Conservation (phyloP, 768 basidiomycete species). For the Pleurotus djamor region DNA sequence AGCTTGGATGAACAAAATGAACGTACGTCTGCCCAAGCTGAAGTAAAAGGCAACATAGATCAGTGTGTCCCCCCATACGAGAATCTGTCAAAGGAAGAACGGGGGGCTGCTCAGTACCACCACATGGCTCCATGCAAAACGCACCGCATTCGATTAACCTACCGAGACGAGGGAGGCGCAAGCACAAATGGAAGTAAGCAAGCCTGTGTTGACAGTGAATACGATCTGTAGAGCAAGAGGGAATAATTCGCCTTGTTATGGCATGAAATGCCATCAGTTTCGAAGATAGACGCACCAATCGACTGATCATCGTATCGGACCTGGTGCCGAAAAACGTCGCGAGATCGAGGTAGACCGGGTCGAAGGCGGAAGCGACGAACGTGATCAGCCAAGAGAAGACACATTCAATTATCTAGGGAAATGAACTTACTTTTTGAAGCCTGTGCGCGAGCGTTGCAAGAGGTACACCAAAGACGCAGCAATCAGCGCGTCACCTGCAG, state of each 20-base stretch:
- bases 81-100: constrained; percentile 14
- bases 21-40: constrained; percentile 10
- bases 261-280: constrained; percentile 44
- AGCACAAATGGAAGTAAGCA: constrained; percentile 3
- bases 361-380: background rate
- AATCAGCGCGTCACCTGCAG: constrained; percentile 6
- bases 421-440: constrained; percentile 9
- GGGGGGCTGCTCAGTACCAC: background rate
- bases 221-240: constrained; percentile 4
- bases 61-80: constrained; percentile 17
- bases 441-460: constrained; percentile 9
- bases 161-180: background rate
- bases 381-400: background rate
- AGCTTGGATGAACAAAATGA: background rate
- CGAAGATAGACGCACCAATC: constrained; percentile 18
- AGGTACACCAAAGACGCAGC: constrained; percentile 6
- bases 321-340: constrained; percentile 15
- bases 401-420: constrained; percentile 12
- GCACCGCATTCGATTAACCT: background rate
- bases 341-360: background rate
- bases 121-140: background rate
- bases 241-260: constrained; percentile 30
- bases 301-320: constrained; percentile 44
- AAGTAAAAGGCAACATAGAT: constrained; percentile 22
- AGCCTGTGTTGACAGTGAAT: constrained; percentile 11